Percentiles rank a stretch among this genome's conserved stretches.
Conservation (phyloP, 73 alveolate species). For the Uronychia binucleata region DNA sequence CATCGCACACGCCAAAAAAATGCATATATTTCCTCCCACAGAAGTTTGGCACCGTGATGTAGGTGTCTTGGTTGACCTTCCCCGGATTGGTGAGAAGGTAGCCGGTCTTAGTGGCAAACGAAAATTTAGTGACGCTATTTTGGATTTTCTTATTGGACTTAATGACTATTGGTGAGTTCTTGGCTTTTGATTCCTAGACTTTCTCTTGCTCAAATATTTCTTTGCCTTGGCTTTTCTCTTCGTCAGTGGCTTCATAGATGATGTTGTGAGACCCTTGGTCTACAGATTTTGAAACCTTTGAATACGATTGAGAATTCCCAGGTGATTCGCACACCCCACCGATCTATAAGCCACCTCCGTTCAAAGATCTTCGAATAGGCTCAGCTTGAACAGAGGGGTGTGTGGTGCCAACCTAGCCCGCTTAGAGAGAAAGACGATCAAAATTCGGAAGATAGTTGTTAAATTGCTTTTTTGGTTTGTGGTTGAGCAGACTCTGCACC, state of each 20-base stretch:
- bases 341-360: too few relatives aligned
- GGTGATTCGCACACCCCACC: too few relatives aligned
- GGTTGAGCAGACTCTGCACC: background rate
- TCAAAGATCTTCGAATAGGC: too few relatives aligned
- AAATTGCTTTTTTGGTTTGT: background rate
- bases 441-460: background rate
- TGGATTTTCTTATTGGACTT: constrained; percentile 4
- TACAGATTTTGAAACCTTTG: background rate
- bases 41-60: constrained; percentile 46
- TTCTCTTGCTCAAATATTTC: background rate
- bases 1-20: constrained; percentile 88
- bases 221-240: background rate
- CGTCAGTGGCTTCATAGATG: background rate
- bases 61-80: constrained; percentile 60
- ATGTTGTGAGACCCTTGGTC: background rate
- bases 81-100: constrained; percentile 27
- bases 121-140: constrained; percentile 47
- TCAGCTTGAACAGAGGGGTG: too few relatives aligned
- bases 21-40: constrained; percentile 43
- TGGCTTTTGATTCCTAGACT: background rate
- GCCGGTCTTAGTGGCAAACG: constrained; percentile 71
- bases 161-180: background rate
- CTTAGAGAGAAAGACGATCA: too few relatives aligned
- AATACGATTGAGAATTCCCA: too few relatives aligned
- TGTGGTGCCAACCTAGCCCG: too few relatives aligned